A percentile compares a stretch with the other conserved stretches of the same genome.
phyloP scores from a whole-genome alignment of 257 asterid species.

The Penstemon davidsonii region DNA sequence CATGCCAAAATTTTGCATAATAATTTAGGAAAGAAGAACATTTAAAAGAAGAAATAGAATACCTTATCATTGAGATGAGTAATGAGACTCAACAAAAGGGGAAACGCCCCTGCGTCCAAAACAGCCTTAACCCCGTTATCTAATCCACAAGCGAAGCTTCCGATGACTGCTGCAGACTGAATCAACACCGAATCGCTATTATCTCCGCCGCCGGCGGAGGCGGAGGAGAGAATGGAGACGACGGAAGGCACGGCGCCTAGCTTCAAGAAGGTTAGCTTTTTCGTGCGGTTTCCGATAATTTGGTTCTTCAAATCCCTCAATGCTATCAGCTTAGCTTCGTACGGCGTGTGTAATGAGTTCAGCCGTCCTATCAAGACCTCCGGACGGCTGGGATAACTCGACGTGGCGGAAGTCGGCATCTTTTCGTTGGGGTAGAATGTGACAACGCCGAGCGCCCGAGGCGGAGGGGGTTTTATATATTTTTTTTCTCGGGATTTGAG shows the following conservation, averaged over 20 bases:
- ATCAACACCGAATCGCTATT: constrained; percentile 48
- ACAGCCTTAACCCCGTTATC: constrained; percentile 83
- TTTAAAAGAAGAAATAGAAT: background rate
- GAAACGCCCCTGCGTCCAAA: constrained; percentile 82
- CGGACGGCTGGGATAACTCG: constrained; percentile 50
- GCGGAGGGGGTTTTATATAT: too few relatives aligned
- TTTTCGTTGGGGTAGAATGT: too few relatives aligned
- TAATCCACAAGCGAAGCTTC: constrained; percentile 96
- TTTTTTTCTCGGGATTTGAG: too few relatives aligned
- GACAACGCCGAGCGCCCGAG: too few relatives aligned
- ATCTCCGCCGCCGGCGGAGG: constrained; percentile 32
- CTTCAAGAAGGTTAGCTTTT: constrained; percentile 67
- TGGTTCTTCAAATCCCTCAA: constrained; percentile 83
- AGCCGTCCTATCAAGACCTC: constrained; percentile 69
- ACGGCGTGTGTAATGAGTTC: constrained; percentile 40
- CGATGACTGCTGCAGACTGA: constrained; percentile 79
- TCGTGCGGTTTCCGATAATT: constrained; percentile 87
- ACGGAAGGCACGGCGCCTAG: constrained; percentile 77
- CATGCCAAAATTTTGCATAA: background rate
- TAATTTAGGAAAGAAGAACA: background rate
- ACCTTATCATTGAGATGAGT: constrained; percentile 75
- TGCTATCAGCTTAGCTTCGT: constrained; percentile 58
- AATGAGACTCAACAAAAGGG: constrained; percentile 56
- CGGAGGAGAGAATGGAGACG: constrained; percentile 54
- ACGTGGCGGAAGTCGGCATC: constrained; percentile 62